phyloP scores from a whole-genome alignment of 495 filamentous ascomycete species.

The Xylaria grammica region DNA sequence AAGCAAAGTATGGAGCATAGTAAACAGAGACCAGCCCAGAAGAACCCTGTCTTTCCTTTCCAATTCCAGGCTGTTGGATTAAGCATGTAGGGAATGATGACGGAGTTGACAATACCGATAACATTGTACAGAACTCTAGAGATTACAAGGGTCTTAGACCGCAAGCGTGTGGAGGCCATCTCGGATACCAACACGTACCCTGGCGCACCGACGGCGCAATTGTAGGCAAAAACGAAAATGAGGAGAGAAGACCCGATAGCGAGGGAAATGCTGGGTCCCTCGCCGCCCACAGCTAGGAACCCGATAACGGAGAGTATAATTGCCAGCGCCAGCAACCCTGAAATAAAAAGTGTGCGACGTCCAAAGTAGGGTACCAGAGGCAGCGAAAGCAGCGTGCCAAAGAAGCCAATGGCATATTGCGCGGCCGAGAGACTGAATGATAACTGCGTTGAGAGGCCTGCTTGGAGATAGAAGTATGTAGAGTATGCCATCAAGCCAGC shows the following conservation, averaged over 20 bases:
- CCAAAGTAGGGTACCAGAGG: slow-evolving; percentile 43
- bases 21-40: slow-evolving; percentile 38
- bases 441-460: slow-evolving; percentile 36
- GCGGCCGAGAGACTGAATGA: slow-evolving; percentile 42
- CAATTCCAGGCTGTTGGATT: slow-evolving; percentile 45
- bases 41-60: slow-evolving; percentile 45
- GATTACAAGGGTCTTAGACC: slow-evolving; percentile 45
- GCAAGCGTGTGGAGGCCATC: slow-evolving; percentile 45
- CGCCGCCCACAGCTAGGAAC: slow-evolving; percentile 27
- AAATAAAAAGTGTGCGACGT: slow-evolving; percentile 48
- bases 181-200: slow-evolving; percentile 32
- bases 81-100: slow-evolving; percentile 45
- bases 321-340: slow-evolving; percentile 36
- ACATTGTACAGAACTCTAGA: slow-evolving; percentile 43
- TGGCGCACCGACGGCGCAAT: background rate
- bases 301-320: slow-evolving; percentile 44
- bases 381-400: slow-evolving; percentile 50
- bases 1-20: slow-evolving; percentile 41
- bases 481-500: slow-evolving; percentile 36
- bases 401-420: slow-evolving; percentile 46
- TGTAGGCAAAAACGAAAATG: slow-evolving; percentile 41
- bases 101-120: slow-evolving; percentile 36
- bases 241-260: slow-evolving; percentile 38
- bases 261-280: slow-evolving; percentile 30
- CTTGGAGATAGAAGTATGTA: slow-evolving; percentile 52